These are phyloP conservation scores for Lichtheimia ornata DNA, from an alignment of 371 early-diverging fungal species.

Conservation along the genomic window DNA sequence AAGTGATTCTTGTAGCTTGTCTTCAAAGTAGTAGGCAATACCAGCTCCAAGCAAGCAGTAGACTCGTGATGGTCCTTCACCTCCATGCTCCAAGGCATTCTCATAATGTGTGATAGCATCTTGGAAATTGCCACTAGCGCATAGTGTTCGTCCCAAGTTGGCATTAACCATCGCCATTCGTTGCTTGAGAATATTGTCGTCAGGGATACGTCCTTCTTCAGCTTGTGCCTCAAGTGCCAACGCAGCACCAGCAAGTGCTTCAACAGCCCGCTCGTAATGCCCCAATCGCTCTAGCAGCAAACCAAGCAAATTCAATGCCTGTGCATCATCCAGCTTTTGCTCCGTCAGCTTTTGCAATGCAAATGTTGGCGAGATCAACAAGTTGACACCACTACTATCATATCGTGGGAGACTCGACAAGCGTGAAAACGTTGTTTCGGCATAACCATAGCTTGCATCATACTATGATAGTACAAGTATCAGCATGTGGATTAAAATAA, in stretches of 20 bases:
- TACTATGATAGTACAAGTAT: constrained; percentile 25
- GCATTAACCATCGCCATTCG: constrained; percentile 47
- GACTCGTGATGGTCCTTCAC: constrained; percentile 29
- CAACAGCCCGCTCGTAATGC: constrained; percentile 67
- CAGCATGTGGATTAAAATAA: background rate
- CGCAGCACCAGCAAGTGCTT: constrained; percentile 65
- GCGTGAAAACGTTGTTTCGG: constrained; percentile 55
- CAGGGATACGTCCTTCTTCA: constrained; percentile 21
- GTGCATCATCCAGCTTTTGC: constrained; percentile 59
- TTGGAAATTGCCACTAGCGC: constrained; percentile 52
- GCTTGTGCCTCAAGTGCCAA: constrained; percentile 43
- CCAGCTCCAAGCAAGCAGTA: constrained; percentile 73
- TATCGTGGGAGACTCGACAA: constrained; percentile 15
- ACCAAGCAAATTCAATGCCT: constrained; percentile 74
- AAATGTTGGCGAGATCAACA: constrained; percentile 59
- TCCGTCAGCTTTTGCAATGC: constrained; percentile 76
- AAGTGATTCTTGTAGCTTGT: constrained; percentile 68
- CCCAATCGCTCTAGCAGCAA: constrained; percentile 74
- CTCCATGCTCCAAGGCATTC: constrained; percentile 27
- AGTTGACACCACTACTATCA: constrained; percentile 12
- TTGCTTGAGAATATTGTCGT: constrained; percentile 17
- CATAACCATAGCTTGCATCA: constrained; percentile 76
- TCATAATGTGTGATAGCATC: constrained; percentile 51
- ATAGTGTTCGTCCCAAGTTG: constrained; percentile 67
- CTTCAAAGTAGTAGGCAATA: constrained; percentile 74